A percentile compares a stretch with the other conserved stretches of the same genome.
These are phyloP conservation scores for Eucalyptus curtisii DNA, from an alignment of 345 rosid genomes.

Conservation along the genomic window DNA sequence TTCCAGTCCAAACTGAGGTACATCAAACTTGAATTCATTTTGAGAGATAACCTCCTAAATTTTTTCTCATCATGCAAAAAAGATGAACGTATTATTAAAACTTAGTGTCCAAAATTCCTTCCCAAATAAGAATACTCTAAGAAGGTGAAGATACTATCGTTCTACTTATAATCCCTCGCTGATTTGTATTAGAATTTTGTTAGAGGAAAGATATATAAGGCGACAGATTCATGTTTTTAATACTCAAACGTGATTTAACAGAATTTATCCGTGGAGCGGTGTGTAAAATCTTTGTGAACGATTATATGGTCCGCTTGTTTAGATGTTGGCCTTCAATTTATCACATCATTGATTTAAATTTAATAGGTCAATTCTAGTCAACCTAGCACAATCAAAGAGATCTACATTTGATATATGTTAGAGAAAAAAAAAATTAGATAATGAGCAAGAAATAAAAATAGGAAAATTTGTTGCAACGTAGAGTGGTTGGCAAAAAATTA, in stretches of 20 bases:
- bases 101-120: not conserved
- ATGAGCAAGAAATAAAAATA: not conserved
- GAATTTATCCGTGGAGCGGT: not conserved
- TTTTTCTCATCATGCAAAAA: not conserved
- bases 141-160: not conserved
- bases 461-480: not conserved
- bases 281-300: not conserved
- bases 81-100: not conserved
- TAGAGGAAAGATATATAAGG: not conserved
- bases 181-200: not conserved
- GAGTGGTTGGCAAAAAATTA: not conserved
- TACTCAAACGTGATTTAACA: not conserved
- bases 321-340: not conserved
- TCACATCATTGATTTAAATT: not conserved
- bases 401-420: not conserved
- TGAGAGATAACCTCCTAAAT: not conserved
- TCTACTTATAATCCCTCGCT: not conserved
- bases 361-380: not conserved
- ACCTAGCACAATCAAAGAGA: not conserved
- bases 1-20: not conserved
- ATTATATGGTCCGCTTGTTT: not conserved
- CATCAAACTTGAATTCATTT: not conserved
- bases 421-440: not conserved
- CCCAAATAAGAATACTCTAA: not conserved
- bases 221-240: not conserved